Evolutionary conservation across 768 basidiomycete species (phyloP).

Genomic region (Mycena polygramma): DNA sequence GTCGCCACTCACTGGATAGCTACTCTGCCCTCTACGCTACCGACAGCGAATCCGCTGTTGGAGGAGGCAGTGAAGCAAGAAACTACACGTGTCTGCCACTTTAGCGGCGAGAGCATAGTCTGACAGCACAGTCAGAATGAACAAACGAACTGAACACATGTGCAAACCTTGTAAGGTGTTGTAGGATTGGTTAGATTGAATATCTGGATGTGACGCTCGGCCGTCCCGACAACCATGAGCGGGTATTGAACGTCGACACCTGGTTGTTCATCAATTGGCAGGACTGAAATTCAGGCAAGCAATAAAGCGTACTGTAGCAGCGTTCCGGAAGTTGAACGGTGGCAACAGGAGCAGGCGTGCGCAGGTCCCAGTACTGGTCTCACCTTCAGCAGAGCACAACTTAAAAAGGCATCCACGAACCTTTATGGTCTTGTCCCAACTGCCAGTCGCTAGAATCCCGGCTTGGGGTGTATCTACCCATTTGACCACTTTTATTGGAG

Average conservation of each 20-base stretch:
- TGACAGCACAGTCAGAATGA: conserved; percentile 45
- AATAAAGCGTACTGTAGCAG: conserved; percentile 69
- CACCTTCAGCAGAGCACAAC: conserved; percentile 12
- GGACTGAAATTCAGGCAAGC: neutral
- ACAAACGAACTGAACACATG: conserved; percentile 8
- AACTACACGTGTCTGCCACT: conserved; percentile 93
- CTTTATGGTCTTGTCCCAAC: conserved; percentile 98
- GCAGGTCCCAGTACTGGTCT: conserved; percentile 91
- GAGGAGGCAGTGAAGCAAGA: conserved; percentile 82
- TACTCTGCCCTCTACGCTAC: conserved; percentile 91
- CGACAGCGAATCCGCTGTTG: conserved; percentile 83
- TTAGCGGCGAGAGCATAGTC: conserved; percentile 88
- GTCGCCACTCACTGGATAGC: conserved; percentile 85
- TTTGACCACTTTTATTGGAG: conserved; percentile 84
- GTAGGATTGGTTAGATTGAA: conserved; percentile 89
- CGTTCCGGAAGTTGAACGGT: conserved; percentile 89
- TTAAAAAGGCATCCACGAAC: conserved; percentile 55
- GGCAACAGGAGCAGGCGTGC: conserved; percentile 80
- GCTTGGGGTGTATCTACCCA: conserved; percentile 84
- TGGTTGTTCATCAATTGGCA: neutral
- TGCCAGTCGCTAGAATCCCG: conserved; percentile 90
- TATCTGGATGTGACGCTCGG: conserved; percentile 92
- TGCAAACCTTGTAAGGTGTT: conserved; percentile 77
- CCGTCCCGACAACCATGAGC: conserved; percentile 92
- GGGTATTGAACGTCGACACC: conserved; percentile 82